phyloP scores from a whole-genome alignment of 139 green algal species.

The Tetradesmus lagerheimii region DNA sequence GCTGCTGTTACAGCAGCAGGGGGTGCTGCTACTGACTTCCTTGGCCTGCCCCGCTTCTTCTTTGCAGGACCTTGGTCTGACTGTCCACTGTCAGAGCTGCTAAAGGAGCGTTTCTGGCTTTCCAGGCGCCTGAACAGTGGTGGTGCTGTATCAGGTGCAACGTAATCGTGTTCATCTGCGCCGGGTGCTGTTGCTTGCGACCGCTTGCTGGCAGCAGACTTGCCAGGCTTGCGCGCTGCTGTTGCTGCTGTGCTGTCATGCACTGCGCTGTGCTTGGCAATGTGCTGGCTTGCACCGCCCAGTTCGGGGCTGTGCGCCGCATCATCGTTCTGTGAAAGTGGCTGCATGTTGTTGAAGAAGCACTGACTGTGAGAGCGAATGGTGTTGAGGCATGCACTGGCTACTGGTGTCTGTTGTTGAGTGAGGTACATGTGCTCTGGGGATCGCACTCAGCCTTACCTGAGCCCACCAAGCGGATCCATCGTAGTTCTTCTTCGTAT shows the following conservation, averaged over 20 bases:
- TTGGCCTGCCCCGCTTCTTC: neutral
- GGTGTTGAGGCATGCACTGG: neutral
- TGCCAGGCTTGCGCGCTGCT: neutral
- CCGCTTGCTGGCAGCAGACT: neutral
- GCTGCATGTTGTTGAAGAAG: neutral
- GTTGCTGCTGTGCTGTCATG: neutral
- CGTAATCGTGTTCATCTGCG: neutral
- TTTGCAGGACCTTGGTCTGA: neutral
- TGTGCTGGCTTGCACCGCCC: neutral
- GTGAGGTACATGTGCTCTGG: neutral
- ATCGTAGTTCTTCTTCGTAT: neutral
- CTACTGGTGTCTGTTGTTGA: neutral
- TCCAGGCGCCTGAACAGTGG: neutral
- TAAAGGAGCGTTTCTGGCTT: neutral
- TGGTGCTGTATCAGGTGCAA: neutral
- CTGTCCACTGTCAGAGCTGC: neutral
- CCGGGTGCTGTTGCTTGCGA: neutral
- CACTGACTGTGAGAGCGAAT: neutral
- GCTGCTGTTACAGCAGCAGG: too few species aligned
- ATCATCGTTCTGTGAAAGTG: neutral
- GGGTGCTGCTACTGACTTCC: neutral
- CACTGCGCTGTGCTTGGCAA: neutral
- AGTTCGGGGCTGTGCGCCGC: neutral
- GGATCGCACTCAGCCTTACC: neutral
- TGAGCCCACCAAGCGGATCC: neutral